Evolutionary conservation across 352 stramenopile species (phyloP).

Genomic region (Pythium utonaiense): DNA sequence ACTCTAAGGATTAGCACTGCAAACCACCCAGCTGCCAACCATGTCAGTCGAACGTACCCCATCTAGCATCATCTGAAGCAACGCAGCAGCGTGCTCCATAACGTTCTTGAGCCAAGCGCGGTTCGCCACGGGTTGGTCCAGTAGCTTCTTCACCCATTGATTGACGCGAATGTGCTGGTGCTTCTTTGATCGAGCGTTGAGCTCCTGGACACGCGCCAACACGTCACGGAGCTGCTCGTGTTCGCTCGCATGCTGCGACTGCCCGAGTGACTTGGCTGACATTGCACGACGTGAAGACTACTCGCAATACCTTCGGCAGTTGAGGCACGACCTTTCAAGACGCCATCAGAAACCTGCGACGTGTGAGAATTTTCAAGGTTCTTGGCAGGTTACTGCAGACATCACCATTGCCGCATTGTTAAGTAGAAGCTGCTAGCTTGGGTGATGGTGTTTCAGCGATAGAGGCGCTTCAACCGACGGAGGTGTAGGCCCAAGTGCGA

Average conservation of each 20-base stretch:
- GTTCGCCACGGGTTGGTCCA: constrained; percentile 50
- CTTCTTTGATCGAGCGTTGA: constrained; percentile 33
- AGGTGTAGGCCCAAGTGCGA: too few relatives aligned
- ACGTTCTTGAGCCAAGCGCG: constrained; percentile 59
- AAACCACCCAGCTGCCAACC: neutral
- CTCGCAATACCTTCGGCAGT: too few relatives aligned
- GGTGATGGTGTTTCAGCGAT: too few relatives aligned
- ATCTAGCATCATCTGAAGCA: constrained; percentile 54
- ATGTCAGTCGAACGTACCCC: constrained; percentile 25
- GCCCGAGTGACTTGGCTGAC: neutral
- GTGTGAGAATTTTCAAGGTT: too few relatives aligned
- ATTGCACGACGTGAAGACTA: too few relatives aligned
- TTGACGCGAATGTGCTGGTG: constrained; percentile 59
- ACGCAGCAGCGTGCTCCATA: constrained; percentile 33
- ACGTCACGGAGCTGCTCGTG: constrained; percentile 31
- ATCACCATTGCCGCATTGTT: too few relatives aligned
- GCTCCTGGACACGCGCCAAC: constrained; percentile 38
- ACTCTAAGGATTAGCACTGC: neutral
- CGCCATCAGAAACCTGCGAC: neutral
- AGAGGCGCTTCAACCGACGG: too few relatives aligned
- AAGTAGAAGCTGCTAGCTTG: too few relatives aligned
- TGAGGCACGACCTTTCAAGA: constrained; percentile 1
- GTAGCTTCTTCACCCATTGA: constrained; percentile 58
- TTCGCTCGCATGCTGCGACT: constrained; percentile 14
- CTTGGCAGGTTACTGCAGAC: too few relatives aligned